Conservation (phyloP, 768 basidiomycete species). For the Tulasnella sp. region DNA sequence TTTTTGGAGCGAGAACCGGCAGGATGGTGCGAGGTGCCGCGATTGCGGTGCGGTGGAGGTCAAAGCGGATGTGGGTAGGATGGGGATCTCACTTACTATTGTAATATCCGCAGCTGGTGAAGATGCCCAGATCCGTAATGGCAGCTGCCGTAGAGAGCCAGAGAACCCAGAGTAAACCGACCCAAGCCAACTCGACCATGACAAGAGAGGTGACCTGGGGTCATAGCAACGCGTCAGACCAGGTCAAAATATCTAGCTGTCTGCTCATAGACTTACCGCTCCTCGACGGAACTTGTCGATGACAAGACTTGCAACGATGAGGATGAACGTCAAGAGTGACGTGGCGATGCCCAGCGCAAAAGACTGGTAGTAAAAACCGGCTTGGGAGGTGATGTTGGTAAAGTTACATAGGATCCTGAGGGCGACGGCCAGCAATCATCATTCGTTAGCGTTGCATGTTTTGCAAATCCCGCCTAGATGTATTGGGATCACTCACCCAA, state of each 20-base stretch:
- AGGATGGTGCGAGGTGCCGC: neutral
- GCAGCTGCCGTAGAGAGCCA: conserved; percentile 9
- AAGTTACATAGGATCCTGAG: neutral
- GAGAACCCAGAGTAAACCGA: conserved; percentile 6
- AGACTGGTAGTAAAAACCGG: neutral
- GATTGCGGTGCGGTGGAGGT: too few species aligned
- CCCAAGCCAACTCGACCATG: neutral
- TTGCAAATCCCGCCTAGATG: too few species aligned
- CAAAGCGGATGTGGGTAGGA: too few species aligned
- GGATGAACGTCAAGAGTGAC: neutral
- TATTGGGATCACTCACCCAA: neutral
- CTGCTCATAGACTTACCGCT: neutral
- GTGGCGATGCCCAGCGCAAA: conserved; percentile 2
- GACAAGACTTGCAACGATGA: neutral
- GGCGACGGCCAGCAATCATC: neutral
- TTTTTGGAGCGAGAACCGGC: too few species aligned
- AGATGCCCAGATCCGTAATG: neutral
- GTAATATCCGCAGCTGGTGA: neutral
- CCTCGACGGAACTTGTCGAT: neutral
- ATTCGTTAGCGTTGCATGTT: neutral
- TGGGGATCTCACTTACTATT: neutral
- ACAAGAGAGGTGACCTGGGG: conserved; percentile 2
- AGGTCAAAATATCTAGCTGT: neutral
- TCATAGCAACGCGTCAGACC: neutral
- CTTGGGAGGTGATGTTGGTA: neutral